These are phyloP conservation scores for Aspergillus novofumigatus DNA, from an alignment of 2,329 filamentous ascomycete species.

Conservation along the genomic window DNA sequence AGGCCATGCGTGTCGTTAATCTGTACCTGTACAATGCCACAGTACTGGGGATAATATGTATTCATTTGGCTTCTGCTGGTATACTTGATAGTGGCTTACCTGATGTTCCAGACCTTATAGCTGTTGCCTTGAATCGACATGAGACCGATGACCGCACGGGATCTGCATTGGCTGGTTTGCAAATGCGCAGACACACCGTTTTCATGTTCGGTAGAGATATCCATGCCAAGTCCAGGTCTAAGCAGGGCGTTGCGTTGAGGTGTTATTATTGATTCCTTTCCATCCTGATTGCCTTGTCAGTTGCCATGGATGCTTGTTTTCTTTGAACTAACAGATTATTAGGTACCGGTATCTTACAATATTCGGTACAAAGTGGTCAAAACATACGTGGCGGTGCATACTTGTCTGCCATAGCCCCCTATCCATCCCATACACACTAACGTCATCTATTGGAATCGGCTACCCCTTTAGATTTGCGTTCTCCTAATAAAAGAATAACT, in stretches of 20 bases:
- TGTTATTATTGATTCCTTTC: background rate
- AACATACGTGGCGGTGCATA: slow-evolving; percentile 12
- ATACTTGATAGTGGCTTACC: background rate
- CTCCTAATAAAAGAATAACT: background rate
- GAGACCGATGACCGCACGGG: background rate
- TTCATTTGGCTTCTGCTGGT: background rate
- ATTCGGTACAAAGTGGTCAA: background rate
- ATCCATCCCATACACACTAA: background rate
- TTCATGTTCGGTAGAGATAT: background rate
- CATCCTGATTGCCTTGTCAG: background rate
- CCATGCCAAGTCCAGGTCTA: background rate
- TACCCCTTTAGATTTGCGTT: background rate
- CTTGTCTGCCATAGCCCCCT: background rate
- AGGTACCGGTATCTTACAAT: background rate
- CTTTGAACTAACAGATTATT: background rate
- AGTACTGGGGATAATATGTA: background rate
- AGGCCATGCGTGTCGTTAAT: background rate
- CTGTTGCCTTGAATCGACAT: background rate
- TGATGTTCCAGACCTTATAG: background rate
- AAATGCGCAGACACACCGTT: background rate
- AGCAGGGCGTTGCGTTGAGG: background rate
- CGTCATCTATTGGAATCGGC: background rate
- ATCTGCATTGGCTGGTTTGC: background rate
- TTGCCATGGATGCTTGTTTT: background rate
- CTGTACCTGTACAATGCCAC: background rate